Evolutionary conservation across 805 yeast genomes (phyloP), one percentile per base, ranked within the genome.

Genomic region (Lachancea meyersii): DNA sequence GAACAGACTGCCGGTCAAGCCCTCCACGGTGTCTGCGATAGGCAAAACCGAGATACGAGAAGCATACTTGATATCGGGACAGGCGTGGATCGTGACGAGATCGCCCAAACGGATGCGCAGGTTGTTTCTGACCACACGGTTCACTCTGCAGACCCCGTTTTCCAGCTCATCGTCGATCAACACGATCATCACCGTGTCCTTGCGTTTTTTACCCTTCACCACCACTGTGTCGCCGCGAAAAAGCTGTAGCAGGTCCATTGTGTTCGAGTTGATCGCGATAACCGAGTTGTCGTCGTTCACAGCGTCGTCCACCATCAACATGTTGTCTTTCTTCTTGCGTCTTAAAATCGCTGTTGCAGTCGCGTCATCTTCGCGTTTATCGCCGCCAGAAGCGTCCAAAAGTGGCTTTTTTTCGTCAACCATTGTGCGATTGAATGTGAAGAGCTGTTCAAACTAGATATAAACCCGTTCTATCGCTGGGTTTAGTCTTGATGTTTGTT

Each of bases 31-130:
- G 62, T 93, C 98, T 47, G 97, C 95, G 61, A 93, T 86, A 44
- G 99, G 98, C 67, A 93, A 73, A 36, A 91, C 96, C 9, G 95
- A 83, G 58, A 93, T 91, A 67, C 97, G 79, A 49, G 86, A 73
- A 55, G 98, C 97, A 61, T 89, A 93, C 70, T 93, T 91, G 75
- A 93, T 91, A 64, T 93, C 98, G 16, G 98, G 96, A 64, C 96
- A 91, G 37, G 98, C 93, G 63, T 86, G 95, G 48, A 93, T 75
- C 22, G 95, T 75, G 46, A 93, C 79, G 47, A 93, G 75, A 61
- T 93, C 99, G 56, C 97, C 97, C 52, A 93, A 75, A 64, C 97
- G 80, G 44, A 93, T 89, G 52, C 97, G 77, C 65, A 93, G 73
- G 69, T 93, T 93, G 73, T 86, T 87, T 71, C 99, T 83, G 31